Percentiles rank a stretch among this genome's conserved stretches.
phyloP scores from a whole-genome alignment of 2,329 filamentous ascomycete species.

The Xylaria digitata region DNA sequence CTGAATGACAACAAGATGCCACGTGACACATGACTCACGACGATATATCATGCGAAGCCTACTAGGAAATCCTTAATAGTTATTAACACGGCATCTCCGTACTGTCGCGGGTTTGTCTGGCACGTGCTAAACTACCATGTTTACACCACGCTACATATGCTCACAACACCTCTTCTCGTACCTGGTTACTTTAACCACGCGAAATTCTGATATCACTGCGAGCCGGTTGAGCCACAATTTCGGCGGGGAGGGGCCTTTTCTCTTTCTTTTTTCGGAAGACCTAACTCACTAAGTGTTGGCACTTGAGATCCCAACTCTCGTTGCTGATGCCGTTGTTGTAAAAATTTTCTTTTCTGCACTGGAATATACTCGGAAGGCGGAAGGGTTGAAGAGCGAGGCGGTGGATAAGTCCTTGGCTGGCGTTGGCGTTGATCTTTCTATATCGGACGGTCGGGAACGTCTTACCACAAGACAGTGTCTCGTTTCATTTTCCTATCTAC shows the following conservation, averaged over 20 bases:
- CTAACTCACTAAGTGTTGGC: conserved; percentile 10
- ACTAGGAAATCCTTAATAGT: conserved; percentile 15
- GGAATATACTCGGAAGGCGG: conserved; percentile 44
- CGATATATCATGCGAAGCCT: conserved; percentile 44
- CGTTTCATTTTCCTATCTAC: conserved; percentile 9
- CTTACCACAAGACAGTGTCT: conserved; percentile 16
- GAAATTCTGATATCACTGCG: conserved; percentile 31
- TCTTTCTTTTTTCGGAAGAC: conserved; percentile 15
- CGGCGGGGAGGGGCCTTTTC: not conserved
- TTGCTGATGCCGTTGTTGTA: conserved; percentile 29
- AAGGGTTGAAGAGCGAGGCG: conserved; percentile 33
- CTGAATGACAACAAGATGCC: conserved; percentile 44
- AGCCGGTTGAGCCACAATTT: conserved; percentile 28
- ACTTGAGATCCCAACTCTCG: conserved; percentile 26
- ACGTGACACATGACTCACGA: conserved; percentile 42
- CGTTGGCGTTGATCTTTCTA: conserved; percentile 29
- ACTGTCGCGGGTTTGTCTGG: conserved; percentile 19
- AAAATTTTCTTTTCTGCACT: conserved; percentile 37
- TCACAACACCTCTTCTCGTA: conserved; percentile 39
- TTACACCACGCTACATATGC: conserved; percentile 18
- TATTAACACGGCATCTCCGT: conserved; percentile 21
- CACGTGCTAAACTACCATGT: not conserved
- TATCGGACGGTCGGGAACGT: conserved; percentile 26
- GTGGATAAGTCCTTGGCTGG: conserved; percentile 32
- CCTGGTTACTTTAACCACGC: conserved; percentile 37